Evolutionary conservation across 768 basidiomycete genomes (phyloP).

Genomic region (Hydnomerulius pinastri): DNA sequence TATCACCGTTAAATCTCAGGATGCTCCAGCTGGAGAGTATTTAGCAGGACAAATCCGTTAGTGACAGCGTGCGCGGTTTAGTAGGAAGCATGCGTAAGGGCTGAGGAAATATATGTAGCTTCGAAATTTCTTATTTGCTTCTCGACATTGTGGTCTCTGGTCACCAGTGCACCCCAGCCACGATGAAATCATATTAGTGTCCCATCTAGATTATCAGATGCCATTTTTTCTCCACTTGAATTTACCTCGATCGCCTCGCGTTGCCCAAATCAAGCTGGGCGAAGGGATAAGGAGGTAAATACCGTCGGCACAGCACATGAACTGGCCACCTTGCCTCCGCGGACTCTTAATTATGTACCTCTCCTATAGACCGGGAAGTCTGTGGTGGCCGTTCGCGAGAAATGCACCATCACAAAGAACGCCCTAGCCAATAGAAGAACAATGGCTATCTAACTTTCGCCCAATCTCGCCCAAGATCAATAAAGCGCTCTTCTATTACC

Average conservation of each 20-base stretch:
- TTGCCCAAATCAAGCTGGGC: too few relatives aligned
- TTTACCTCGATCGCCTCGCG: too few relatives aligned
- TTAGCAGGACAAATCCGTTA: too few relatives aligned
- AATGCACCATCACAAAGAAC: background rate
- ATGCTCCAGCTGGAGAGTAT: too few relatives aligned
- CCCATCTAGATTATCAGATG: background rate
- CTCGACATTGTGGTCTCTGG: too few relatives aligned
- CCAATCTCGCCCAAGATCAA: slow-evolving; percentile 8
- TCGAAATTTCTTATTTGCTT: too few relatives aligned
- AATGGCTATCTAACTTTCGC: slow-evolving; percentile 3
- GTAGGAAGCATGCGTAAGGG: too few relatives aligned
- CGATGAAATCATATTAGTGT: too few relatives aligned
- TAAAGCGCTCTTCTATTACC: slow-evolving; percentile 20
- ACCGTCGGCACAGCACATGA: background rate
- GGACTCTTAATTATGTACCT: slow-evolving; percentile 13
- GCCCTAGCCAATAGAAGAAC: slow-evolving; percentile 1
- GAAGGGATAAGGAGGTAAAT: slow-evolving; percentile 6
- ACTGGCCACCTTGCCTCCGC: slow-evolving; percentile 14
- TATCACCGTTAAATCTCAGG: too few relatives aligned
- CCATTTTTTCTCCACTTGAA: background rate
- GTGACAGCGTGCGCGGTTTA: too few relatives aligned
- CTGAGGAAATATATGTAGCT: too few relatives aligned
- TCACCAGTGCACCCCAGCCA: too few relatives aligned
- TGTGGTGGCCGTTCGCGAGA: background rate
- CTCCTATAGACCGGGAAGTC: slow-evolving; percentile 9